These are phyloP conservation scores for Penicillium frequentans DNA, from an alignment of 2,329 filamentous ascomycete genomes.

Conservation along the genomic window DNA sequence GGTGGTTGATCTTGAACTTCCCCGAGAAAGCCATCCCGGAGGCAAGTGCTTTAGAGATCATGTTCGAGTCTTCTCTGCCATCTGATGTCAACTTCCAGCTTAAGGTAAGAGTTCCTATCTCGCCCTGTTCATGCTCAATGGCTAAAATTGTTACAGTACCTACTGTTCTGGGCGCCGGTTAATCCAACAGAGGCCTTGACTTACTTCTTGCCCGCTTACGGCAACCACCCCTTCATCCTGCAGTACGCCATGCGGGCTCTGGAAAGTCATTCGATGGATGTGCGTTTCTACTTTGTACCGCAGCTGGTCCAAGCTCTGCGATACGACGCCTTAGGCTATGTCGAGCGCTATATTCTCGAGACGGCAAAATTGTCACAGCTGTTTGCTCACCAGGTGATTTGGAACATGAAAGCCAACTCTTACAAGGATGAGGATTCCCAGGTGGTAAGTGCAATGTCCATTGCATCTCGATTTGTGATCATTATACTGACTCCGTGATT, in stretches of 20 bases:
- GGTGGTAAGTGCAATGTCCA: constrained; percentile 57
- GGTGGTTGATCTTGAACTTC: constrained; percentile 76
- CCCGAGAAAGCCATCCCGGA: constrained; percentile 80
- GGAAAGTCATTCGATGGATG: constrained; percentile 91
- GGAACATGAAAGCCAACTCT: constrained; percentile 99
- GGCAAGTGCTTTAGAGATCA: constrained; percentile 76
- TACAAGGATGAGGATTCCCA: constrained; percentile 95
- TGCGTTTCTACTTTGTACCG: constrained; percentile 98
- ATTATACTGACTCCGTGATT: background rate
- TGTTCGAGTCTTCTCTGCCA: constrained; percentile 75
- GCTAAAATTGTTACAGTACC: constrained; percentile 60
- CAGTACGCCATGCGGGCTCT: constrained; percentile 96
- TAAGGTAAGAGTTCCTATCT: constrained; percentile 57
- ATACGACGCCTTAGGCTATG: constrained; percentile 90
- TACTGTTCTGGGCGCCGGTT: constrained; percentile 89
- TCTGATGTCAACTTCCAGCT: constrained; percentile 79
- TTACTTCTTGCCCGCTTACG: constrained; percentile 87
- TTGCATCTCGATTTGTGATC: background rate
- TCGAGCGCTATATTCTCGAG: constrained; percentile 94
- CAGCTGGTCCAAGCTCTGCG: constrained; percentile 95
- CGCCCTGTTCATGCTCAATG: background rate
- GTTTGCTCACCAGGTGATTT: constrained; percentile 99
- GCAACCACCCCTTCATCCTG: constrained; percentile 86
- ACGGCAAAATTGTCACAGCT: constrained; percentile 97
- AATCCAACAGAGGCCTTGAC: constrained; percentile 92